Percentiles rank a stretch among this genome's conserved stretches.
phyloP scores from a whole-genome alignment of 208 protist genomes.

The Wallacemonas sp. region DNA sequence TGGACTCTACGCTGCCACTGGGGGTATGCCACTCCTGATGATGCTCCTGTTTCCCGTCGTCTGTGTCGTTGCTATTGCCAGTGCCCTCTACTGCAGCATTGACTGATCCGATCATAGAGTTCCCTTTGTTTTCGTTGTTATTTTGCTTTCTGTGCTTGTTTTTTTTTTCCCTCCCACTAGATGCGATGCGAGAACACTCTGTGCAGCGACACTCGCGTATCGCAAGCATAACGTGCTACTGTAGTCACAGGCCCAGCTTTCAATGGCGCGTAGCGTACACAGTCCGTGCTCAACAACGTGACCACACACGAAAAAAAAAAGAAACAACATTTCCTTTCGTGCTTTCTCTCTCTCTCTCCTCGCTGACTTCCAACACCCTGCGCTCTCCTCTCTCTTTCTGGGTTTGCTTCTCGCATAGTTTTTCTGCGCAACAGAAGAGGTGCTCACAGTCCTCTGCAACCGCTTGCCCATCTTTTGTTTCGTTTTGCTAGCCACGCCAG shows the following conservation, averaged over 20 bases:
- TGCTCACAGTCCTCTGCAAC: no score
- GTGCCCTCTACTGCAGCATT: constrained; percentile 18
- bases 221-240: no score
- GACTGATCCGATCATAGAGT: background rate
- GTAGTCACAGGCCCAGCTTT: no score
- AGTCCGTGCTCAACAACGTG: no score
- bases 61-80: constrained; percentile 18
- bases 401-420: background rate
- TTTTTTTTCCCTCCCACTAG: background rate
- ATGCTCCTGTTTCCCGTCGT: constrained; percentile 43
- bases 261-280: no score
- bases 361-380: no score
- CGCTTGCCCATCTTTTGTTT: background rate
- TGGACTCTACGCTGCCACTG: constrained; percentile 51
- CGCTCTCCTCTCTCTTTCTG: background rate
- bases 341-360: background rate
- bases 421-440: no score
- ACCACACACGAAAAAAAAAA: no score
- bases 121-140: background rate
- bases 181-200: background rate
- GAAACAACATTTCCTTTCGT: no score
- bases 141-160: background rate
- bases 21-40: constrained; percentile 64
- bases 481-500: background rate
- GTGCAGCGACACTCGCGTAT: no score